A percentile compares a stretch with the other conserved stretches of the same genome.
phyloP scores from a whole-genome alignment of 176 grass and related monocot species.

The Eleusine coracana region DNA sequence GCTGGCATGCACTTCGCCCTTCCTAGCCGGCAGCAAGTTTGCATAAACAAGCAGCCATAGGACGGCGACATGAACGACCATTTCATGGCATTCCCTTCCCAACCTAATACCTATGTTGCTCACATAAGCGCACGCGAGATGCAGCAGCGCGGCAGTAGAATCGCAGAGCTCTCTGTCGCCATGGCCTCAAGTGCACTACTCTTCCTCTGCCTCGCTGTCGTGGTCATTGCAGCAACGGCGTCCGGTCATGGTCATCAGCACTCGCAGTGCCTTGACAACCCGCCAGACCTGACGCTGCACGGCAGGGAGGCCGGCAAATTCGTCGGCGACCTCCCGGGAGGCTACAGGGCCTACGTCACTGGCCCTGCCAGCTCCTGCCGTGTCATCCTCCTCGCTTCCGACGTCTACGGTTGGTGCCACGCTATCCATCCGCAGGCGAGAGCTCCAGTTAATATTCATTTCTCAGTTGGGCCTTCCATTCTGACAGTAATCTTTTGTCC shows the following conservation, averaged over 20 bases:
- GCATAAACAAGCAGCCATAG: no score
- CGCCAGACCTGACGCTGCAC: background rate
- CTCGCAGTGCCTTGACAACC: slow-evolving; percentile 36
- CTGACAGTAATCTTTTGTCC: background rate
- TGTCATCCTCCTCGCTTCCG: slow-evolving; percentile 36
- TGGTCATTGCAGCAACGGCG: background rate
- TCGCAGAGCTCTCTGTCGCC: background rate
- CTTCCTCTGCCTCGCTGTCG: background rate
- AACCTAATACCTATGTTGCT: background rate
- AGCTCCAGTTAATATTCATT: background rate
- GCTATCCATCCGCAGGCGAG: no score
- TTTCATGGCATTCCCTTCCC: no score
- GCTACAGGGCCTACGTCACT: slow-evolving; percentile 33
- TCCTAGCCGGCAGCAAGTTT: no score
- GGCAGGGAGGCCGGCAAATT: background rate
- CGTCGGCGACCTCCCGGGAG: slow-evolving; percentile 17
- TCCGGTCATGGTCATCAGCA: background rate
- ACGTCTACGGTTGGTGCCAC: slow-evolving; percentile 25
- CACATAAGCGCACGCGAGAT: background rate
- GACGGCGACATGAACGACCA: background rate
- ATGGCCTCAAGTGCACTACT: background rate
- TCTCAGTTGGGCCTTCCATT: background rate
- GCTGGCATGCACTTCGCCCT: no score
- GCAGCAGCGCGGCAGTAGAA: background rate
- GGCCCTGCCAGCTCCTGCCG: background rate